A percentile compares a stretch with the other conserved stretches of the same genome.
phyloP scores from a whole-genome alignment of 1,284 basidiomycete species.

The Malassezia globosa region DNA sequence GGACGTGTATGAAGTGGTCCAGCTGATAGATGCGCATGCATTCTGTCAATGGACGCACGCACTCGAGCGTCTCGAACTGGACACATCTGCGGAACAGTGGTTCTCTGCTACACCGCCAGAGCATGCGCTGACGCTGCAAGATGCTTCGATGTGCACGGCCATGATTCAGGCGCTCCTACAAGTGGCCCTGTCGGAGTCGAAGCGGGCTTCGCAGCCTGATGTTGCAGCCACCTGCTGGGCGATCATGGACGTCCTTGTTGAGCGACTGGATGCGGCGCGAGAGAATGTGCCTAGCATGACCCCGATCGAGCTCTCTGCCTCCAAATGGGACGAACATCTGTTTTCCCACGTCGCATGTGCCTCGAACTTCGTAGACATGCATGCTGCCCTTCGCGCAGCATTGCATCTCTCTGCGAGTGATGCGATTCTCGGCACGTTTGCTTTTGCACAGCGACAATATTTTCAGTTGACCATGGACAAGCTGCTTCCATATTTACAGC shows the following conservation, averaged over 20 bases:
- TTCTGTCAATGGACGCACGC: background rate
- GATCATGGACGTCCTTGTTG: background rate
- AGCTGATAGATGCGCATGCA: slow-evolving; percentile 1
- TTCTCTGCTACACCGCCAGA: background rate
- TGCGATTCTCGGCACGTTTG: background rate
- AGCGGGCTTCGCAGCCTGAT: no score
- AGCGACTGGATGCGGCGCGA: slow-evolving; percentile 14
- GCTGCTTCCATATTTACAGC: slow-evolving; percentile 65
- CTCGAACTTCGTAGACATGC: background rate
- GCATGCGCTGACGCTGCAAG: slow-evolving; percentile 15
- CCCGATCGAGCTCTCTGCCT: background rate
- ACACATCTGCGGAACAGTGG: background rate
- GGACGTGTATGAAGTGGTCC: slow-evolving; percentile 7
- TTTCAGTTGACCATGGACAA: slow-evolving; percentile 36
- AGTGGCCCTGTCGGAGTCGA: slow-evolving; percentile 14
- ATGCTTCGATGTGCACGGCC: slow-evolving; percentile 13
- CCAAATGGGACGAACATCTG: slow-evolving; percentile 1
- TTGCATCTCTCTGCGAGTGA: background rate
- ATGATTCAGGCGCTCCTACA: slow-evolving; percentile 18
- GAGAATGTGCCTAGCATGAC: background rate
- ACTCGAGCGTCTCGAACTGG: background rate
- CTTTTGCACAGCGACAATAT: background rate
- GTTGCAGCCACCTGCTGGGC: background rate
- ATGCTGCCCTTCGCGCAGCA: background rate
- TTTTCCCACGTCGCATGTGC: background rate